A percentile compares a stretch with the other conserved stretches of the same genome.
Evolutionary conservation across 2,329 filamentous ascomycete genomes (phyloP).

Genomic region (Grosmannia penicillata): DNA sequence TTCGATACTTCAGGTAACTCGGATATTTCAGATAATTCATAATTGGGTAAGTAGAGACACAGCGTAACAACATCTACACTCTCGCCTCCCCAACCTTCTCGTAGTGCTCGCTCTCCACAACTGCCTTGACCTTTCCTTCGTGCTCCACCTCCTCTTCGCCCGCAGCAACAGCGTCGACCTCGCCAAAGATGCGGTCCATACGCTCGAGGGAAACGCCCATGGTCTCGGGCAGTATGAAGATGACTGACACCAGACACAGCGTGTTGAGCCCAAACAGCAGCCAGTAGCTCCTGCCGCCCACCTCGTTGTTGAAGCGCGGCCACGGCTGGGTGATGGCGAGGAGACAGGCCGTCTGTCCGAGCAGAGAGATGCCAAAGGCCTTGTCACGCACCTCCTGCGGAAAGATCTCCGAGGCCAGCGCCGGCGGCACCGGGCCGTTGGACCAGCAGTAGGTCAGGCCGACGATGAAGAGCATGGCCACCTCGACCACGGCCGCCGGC

Average conservation of each 20-base stretch:
- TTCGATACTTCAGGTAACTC: too few relatives aligned
- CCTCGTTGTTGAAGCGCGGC: conserved; percentile 1
- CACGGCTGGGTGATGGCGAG: conserved; percentile 2
- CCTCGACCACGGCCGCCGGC: conserved; percentile 21
- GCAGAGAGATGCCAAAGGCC: conserved; percentile 1
- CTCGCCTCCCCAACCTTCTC: too few relatives aligned
- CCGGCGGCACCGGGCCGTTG: conserved; percentile 1
- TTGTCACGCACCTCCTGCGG: conserved; percentile 3
- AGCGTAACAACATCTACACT: too few relatives aligned
- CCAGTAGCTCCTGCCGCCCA: conserved; percentile 3
- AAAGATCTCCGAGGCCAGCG: conserved; percentile 3
- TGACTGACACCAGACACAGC: conserved; percentile 1
- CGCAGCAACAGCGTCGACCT: background rate
- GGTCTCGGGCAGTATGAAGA: conserved; percentile 1
- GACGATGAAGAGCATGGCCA: conserved; percentile 27
- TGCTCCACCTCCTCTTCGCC: background rate
- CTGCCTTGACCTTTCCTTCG: too few relatives aligned
- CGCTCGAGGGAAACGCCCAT: conserved; percentile 1
- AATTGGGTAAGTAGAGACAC: too few relatives aligned
- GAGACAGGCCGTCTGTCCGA: conserved; percentile 1
- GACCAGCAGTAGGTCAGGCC: conserved; percentile 22
- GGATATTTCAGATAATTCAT: too few relatives aligned
- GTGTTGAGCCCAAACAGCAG: conserved; percentile 1
- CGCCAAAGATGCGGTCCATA: conserved; percentile 3
- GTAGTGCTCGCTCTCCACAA: too few relatives aligned